phyloP scores from a whole-genome alignment of 2,329 filamentous ascomycete species.

The Claviceps maximensis region DNA sequence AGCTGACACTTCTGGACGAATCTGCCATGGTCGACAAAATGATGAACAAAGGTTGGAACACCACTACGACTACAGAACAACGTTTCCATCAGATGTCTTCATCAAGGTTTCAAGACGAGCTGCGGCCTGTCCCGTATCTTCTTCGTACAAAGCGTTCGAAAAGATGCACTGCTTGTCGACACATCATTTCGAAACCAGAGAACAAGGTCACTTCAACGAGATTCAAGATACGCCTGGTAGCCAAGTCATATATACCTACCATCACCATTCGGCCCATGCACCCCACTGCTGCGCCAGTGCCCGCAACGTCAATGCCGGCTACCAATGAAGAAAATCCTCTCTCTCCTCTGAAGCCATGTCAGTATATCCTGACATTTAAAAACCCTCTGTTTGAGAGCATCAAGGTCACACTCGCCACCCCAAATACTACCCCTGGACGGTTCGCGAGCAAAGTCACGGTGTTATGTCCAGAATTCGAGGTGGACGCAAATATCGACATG shows the following conservation, averaged over 20 bases:
- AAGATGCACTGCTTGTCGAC: conserved; percentile 80
- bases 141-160: conserved; percentile 88
- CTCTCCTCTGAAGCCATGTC: conserved; percentile 48
- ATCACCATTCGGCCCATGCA: conserved; percentile 57
- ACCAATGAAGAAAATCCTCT: conserved; percentile 22
- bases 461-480: conserved; percentile 84
- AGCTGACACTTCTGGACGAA: conserved; percentile 49
- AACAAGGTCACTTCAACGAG: conserved; percentile 77
- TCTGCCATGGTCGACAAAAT: conserved; percentile 46
- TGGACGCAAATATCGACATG: conserved; percentile 79
- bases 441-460: conserved; percentile 76
- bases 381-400: conserved; percentile 92
- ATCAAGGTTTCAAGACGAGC: conserved; percentile 53
- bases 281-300: conserved; percentile 21
- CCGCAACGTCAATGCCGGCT: conserved; percentile 21
- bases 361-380: conserved; percentile 80
- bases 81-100: conserved; percentile 37
- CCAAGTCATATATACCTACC: conserved; percentile 74
- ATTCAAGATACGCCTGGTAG: conserved; percentile 86
- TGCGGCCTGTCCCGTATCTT: conserved; percentile 70
- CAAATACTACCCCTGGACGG: conserved; percentile 61
- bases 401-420: conserved; percentile 76
- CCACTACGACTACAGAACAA: conserved; percentile 40
- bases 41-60: conserved; percentile 46
- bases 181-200: conserved; percentile 92